phyloP scores from a whole-genome alignment of 768 basidiomycete species.

The Thelephora ganbajun region DNA sequence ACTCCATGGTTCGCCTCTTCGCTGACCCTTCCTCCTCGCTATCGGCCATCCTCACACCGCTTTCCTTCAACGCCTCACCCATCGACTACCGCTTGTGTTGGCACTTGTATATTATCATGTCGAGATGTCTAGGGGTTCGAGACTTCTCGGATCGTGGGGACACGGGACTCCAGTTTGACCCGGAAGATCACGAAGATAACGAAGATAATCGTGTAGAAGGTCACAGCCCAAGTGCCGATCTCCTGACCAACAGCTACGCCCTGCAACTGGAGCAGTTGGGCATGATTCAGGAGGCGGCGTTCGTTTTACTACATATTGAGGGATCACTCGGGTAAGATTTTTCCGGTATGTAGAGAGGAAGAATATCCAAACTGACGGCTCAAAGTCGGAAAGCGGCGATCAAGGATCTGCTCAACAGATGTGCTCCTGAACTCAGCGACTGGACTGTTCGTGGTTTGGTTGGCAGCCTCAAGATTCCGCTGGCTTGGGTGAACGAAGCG shows the following conservation, averaged over 20 bases:
- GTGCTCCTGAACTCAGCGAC: slow-evolving; percentile 50
- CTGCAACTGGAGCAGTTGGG: slow-evolving; percentile 72
- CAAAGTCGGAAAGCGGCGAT: slow-evolving; percentile 70
- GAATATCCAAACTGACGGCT: not conserved
- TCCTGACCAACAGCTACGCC: slow-evolving; percentile 75
- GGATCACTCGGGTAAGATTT: slow-evolving; percentile 55
- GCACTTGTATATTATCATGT: slow-evolving; percentile 85
- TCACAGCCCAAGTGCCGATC: slow-evolving; percentile 73
- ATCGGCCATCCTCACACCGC: slow-evolving; percentile 55
- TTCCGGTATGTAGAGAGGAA: not conserved
- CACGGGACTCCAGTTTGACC: slow-evolving; percentile 12
- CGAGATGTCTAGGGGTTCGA: slow-evolving; percentile 66
- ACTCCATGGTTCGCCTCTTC: slow-evolving; percentile 66
- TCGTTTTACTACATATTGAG: slow-evolving; percentile 84
- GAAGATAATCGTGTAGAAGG: slow-evolving; percentile 44
- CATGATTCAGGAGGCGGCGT: slow-evolving; percentile 74
- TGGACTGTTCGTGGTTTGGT: slow-evolving; percentile 61
- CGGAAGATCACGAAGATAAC: slow-evolving; percentile 18
- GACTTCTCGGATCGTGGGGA: slow-evolving; percentile 80
- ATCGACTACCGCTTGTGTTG: slow-evolving; percentile 78
- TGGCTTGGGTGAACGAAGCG: slow-evolving; percentile 82
- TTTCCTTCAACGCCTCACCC: slow-evolving; percentile 62
- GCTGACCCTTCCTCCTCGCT: slow-evolving; percentile 58
- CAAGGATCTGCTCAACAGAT: slow-evolving; percentile 64
- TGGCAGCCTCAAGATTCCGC: slow-evolving; percentile 69